These are phyloP conservation scores for Tolypocladium nubicola DNA, from an alignment of 2,329 filamentous ascomycete species.

Conservation along the genomic window DNA sequence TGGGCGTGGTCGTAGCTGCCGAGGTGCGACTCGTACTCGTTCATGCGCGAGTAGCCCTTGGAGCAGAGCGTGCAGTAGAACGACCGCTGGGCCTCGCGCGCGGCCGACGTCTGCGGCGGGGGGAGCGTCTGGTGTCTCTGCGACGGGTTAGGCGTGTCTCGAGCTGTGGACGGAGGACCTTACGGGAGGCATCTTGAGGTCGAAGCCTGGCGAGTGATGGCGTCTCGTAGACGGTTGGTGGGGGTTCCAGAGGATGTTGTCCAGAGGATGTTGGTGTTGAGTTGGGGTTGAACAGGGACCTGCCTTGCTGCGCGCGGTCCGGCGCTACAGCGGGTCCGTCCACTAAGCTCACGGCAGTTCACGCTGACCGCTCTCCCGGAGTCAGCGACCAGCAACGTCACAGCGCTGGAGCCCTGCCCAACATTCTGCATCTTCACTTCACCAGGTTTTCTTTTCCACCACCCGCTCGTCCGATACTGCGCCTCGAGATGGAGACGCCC, in stretches of 20 bases:
- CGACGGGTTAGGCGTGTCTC: conserved; percentile 20
- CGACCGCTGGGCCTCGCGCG: conserved; percentile 65
- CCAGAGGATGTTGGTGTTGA: background rate
- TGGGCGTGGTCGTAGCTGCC: conserved; percentile 93
- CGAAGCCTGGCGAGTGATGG: background rate
- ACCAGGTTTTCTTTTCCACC: background rate
- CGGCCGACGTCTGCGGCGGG: conserved; percentile 48
- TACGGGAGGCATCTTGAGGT: conserved; percentile 44
- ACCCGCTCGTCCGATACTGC: background rate
- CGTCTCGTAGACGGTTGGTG: background rate
- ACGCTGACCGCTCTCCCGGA: background rate
- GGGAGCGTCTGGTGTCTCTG: conserved; percentile 48
- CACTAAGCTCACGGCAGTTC: background rate
- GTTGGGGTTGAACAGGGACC: background rate
- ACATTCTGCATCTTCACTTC: background rate
- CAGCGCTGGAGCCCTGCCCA: background rate
- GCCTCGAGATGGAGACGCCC: conserved; percentile 7
- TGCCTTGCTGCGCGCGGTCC: background rate
- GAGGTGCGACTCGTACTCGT: conserved; percentile 92
- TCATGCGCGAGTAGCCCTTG: conserved; percentile 91
- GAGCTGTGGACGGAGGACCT: conserved; percentile 27
- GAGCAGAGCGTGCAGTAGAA: conserved; percentile 84
- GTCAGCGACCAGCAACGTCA: background rate
- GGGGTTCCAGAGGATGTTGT: background rate
- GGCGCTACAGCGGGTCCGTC: background rate